phyloP scores from a whole-genome alignment of 176 grass and related monocot species.

The Cenchrus americanus region DNA sequence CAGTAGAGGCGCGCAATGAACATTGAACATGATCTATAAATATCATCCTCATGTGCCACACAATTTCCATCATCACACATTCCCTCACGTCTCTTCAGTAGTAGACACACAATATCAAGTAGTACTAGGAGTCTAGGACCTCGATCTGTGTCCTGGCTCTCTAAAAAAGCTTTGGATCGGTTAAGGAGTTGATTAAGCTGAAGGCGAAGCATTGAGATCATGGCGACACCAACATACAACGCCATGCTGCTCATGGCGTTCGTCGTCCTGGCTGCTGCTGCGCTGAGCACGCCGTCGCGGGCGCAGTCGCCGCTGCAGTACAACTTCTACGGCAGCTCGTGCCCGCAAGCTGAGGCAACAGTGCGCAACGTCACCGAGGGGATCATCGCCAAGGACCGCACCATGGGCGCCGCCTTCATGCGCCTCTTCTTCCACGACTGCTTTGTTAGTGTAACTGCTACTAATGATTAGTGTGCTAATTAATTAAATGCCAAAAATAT shows the following conservation, averaged over 20 bases:
- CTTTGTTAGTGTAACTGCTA: constrained; percentile 54
- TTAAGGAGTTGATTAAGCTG: background rate
- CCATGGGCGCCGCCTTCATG: constrained; percentile 46
- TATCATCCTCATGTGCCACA: background rate
- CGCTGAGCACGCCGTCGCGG: background rate
- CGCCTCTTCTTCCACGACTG: constrained; percentile 79
- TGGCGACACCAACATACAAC: background rate
- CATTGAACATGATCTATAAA: background rate
- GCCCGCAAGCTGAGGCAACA: background rate
- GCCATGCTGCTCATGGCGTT: background rate
- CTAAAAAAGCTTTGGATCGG: background rate
- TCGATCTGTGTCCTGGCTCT: too few relatives aligned
- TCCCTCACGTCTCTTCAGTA: background rate
- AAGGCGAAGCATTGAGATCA: background rate
- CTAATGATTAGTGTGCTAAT: background rate
- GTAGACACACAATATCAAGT: background rate
- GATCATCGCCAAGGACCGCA: background rate
- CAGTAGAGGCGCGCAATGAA: too few relatives aligned
- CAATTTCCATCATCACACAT: background rate
- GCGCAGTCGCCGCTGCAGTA: background rate
- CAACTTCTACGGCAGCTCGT: background rate
- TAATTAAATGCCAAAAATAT: too few relatives aligned
- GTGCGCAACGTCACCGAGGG: background rate
- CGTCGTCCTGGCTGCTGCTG: background rate
- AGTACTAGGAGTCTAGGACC: too few relatives aligned